Evolutionary conservation across 495 filamentous ascomycete species (phyloP), one percentile per base, ranked within the genome.

Genomic region (Penicillium goetzii): DNA sequence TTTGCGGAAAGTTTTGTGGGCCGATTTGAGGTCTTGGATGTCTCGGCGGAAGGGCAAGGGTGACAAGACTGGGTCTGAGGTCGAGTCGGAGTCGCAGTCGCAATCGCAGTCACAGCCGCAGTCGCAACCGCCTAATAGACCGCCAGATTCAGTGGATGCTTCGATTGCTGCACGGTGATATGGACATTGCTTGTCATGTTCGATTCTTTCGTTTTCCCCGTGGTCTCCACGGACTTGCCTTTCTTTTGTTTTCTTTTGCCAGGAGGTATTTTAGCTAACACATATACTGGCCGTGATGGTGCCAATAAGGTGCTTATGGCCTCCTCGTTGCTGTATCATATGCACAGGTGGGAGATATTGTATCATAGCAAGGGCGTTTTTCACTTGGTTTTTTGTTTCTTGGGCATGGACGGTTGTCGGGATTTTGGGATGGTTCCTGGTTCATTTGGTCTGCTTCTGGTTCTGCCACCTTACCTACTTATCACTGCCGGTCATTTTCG

Each of bases 1-100:
- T 43, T 45, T 73, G 49, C 63, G 72, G 3, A 73, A 72, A 43
- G 50, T 76, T 25, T 10, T 73, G 5, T 66, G 68, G 66, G 62
- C 66, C 3, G 71, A 73, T 57, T 7, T 73, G 14, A 36, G 62
- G 23, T 41, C 43, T 11, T 65, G 55, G 34, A 15, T 64, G 17
- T 14, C 60, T 7, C 30, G 19, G 14, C 53, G 50, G 11, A 68
- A 61, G 25, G n/a, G 6, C 34, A 40, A 40, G 14, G 36, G 14
- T 15, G 4, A 40, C 0, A 47, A 25, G 43, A 47, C 43, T 19
- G 19, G 19, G 9, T 4, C 15, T 19, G 43, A 47, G 19, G 9
- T 3, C 2, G 43, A 47, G n/a, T 43, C 41, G 9, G 6, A 19
- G 41, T 10, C 40, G n/a, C 33, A 34, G 26, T 26, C 8, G 25